Percentiles rank a stretch among this genome's conserved stretches.
These are phyloP conservation scores for Naganishia onofrii DNA, from an alignment of 768 basidiomycete genomes.

Conservation along the genomic window DNA sequence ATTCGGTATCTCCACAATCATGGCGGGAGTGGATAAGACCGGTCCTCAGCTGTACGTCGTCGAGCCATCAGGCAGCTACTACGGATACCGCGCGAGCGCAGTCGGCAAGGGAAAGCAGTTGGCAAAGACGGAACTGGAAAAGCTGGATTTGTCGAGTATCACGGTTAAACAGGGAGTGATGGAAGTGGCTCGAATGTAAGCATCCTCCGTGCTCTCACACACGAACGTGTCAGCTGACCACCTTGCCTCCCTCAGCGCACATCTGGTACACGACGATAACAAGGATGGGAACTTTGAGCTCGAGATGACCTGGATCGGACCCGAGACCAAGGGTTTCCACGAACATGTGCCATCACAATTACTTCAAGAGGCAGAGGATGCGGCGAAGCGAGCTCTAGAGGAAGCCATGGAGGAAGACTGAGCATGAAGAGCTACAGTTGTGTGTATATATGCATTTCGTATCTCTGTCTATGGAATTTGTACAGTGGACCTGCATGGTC, in stretches of 20 bases:
- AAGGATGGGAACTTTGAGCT: constrained; percentile 98
- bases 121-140: constrained; percentile 97
- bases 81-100: constrained; percentile 93
- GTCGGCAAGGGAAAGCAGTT: constrained; percentile 96
- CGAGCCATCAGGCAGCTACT: constrained; percentile 91
- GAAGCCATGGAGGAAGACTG: constrained; percentile 55
- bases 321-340: constrained; percentile 76
- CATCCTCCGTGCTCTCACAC: constrained; percentile 28
- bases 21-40: constrained; percentile 82
- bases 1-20: constrained; percentile 89
- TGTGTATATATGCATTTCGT: neutral
- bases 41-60: constrained; percentile 84
- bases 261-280: constrained; percentile 93
- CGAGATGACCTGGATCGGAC: constrained; percentile 93
- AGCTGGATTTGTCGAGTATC: constrained; percentile 79
- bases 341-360: constrained; percentile 80
- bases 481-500: neutral
- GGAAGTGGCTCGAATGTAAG: constrained; percentile 93
- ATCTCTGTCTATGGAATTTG: constrained; percentile 4
- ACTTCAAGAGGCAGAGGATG: constrained; percentile 75
- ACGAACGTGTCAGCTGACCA: constrained; percentile 23
- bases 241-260: constrained; percentile 63
- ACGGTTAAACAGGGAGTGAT: constrained; percentile 78
- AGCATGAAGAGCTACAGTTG: neutral
- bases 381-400: constrained; percentile 82